These are phyloP conservation scores for Pleurotus eryngii DNA, from an alignment of 768 basidiomycete genomes.

Conservation along the genomic window DNA sequence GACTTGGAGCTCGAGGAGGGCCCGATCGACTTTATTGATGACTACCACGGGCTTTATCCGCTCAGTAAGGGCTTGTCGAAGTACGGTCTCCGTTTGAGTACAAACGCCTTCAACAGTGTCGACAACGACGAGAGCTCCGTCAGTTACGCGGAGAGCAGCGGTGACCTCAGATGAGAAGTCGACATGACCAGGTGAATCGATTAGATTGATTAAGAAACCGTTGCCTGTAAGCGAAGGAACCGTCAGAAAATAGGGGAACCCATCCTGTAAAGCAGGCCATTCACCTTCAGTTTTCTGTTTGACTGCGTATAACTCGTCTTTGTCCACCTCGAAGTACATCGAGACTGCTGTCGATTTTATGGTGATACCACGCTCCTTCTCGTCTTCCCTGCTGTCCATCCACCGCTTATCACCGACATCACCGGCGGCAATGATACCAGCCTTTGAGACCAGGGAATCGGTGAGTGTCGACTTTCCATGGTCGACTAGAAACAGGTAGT, in stretches of 20 bases:
- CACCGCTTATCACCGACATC: conserved; percentile 97
- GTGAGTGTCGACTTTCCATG: conserved; percentile 99
- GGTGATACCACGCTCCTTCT: conserved; percentile 99
- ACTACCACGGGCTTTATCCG: conserved; percentile 99
- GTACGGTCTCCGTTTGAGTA: conserved; percentile 98
- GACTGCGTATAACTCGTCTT: conserved; percentile 82
- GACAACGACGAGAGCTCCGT: conserved; percentile 99
- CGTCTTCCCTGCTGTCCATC: conserved; percentile 95
- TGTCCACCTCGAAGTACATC: conserved; percentile 96
- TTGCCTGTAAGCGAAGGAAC: conserved; percentile 45
- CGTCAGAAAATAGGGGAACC: neutral
- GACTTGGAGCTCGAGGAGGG: conserved; percentile 96
- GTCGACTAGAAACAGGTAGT: conserved; percentile 62
- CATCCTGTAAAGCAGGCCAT: conserved; percentile 15
- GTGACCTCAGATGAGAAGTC: conserved; percentile 99
- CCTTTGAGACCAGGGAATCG: conserved; percentile 98
- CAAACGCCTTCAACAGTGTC: conserved; percentile 99
- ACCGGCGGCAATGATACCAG: conserved; percentile 93
- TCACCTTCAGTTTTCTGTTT: conserved; percentile 92
- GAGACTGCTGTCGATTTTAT: conserved; percentile 99
- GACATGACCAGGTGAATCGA: conserved; percentile 99
- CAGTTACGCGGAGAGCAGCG: conserved; percentile 98
- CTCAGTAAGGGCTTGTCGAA: conserved; percentile 94
- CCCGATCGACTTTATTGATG: conserved; percentile 99
- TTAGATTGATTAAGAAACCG: conserved; percentile 99